phyloP scores from a whole-genome alignment of 2,329 filamentous ascomycete species.

The Boeremia lycopersici region DNA sequence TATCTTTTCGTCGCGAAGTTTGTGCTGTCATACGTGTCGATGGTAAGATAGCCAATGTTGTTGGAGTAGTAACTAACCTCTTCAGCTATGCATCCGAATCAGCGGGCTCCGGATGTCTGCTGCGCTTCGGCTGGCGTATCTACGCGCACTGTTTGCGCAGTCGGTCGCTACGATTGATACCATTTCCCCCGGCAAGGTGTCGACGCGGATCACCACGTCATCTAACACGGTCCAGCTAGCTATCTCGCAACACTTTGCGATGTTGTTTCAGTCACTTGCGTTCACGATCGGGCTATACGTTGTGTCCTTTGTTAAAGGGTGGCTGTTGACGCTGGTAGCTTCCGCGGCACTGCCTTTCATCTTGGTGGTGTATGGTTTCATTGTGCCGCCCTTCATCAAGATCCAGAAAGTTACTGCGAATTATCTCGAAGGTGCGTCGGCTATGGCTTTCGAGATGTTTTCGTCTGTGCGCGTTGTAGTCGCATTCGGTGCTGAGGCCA shows the following conservation, averaged over 20 bases:
- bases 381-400: conserved; percentile 42
- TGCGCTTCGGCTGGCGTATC: conserved; percentile 57
- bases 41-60: conserved; percentile 26
- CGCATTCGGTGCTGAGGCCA: conserved; percentile 47
- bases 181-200: conserved; percentile 57
- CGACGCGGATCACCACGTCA: conserved; percentile 59
- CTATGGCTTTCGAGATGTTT: conserved; percentile 48
- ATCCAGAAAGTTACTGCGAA: conserved; percentile 42
- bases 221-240: conserved; percentile 61
- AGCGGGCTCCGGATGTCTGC: conserved; percentile 59
- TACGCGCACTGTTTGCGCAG: conserved; percentile 56
- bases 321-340: conserved; percentile 58
- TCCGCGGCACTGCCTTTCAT: conserved; percentile 53
- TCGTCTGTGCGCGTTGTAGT: conserved; percentile 45
- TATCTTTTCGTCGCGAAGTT: conserved; percentile 48
- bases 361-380: conserved; percentile 36
- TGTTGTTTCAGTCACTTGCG: conserved; percentile 50
- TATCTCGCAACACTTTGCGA: conserved; percentile 60
- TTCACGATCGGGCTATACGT: conserved; percentile 46
- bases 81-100: conserved; percentile 55
- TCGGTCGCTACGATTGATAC: conserved; percentile 57
- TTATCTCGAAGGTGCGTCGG: conserved; percentile 42
- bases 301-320: conserved; percentile 59
- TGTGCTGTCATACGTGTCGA: conserved; percentile 40
- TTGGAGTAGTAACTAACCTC: neutral